A percentile compares a stretch with the other conserved stretches of the same genome.
phyloP scores from a whole-genome alignment of 2,329 filamentous ascomycete genomes.

The Stachybotrys chartarum region DNA sequence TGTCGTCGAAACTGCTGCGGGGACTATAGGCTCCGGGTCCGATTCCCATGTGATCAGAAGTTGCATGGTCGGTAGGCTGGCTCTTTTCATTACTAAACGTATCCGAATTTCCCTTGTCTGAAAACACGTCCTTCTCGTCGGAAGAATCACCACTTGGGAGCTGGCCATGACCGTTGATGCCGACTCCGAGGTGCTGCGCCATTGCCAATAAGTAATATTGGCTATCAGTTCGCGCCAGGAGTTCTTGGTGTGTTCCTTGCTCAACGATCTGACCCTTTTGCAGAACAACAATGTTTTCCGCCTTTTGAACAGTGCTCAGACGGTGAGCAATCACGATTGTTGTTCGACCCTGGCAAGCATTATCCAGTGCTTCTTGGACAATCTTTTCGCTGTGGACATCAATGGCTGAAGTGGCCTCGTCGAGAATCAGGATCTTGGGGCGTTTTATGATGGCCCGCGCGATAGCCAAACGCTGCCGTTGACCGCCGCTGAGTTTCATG shows the following conservation, averaged over 20 bases:
- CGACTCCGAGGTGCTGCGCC: neutral
- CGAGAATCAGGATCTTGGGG: conserved; percentile 48
- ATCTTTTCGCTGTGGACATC: conserved; percentile 29
- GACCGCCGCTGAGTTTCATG: conserved; percentile 53
- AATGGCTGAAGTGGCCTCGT: conserved; percentile 54
- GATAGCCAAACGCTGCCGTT: conserved; percentile 56
- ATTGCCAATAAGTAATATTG: neutral
- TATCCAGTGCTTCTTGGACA: conserved; percentile 46
- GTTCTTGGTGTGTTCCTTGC: conserved; percentile 48
- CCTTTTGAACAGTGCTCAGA: conserved; percentile 45
- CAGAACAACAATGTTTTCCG: conserved; percentile 56
- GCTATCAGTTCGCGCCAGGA: conserved; percentile 14
- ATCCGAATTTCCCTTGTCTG: neutral
- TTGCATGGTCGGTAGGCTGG: neutral
- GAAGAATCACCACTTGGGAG: too few relatives aligned
- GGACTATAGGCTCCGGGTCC: neutral
- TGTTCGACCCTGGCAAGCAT: conserved; percentile 45
- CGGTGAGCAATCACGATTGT: conserved; percentile 56
- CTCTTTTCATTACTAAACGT: neutral
- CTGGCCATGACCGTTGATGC: neutral
- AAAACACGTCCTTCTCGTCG: too few relatives aligned
- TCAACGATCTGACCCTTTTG: conserved; percentile 54
- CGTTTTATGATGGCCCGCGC: conserved; percentile 25
- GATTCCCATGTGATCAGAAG: neutral
- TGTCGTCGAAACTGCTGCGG: neutral